Base-by-base conservation (phyloP, 805 yeast species). In the Yarrowia osloensis region DNA sequence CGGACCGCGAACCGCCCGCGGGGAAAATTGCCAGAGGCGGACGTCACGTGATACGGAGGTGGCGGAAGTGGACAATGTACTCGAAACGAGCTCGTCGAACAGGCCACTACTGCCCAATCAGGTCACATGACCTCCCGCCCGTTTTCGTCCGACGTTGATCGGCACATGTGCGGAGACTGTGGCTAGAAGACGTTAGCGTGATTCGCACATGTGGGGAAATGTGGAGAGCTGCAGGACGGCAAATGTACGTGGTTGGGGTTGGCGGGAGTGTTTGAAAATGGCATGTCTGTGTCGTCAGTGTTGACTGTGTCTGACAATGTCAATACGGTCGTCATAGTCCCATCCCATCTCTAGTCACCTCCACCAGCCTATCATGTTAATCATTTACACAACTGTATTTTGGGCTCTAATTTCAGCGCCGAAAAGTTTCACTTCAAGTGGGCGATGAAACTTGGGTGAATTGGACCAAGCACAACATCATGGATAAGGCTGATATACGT, bases 1-100 rank as follows among this genome's bases (percentile, higher is more conserved):
- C 19, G 31, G 31, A 44, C 54, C 54, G 54, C 54, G 37, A 47
- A 29, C 54, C 54, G 54, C 54, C 54, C 37, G 54, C 54, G 54
- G 11, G 13, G n/a, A 29, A 17, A 47, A 47, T 47, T 47, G 37
- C 54, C 54, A 37, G 28, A 4, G 35, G 3, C 11, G 37, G 11
- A 8, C 12, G 33, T 47, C 37, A 28, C 54, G 54, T 47, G 54
- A 28, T 6, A 8, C n/a, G n/a, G n/a, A n/a, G n/a, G n/a, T n/a
- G n/a, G n/a, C n/a, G n/a, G n/a, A n/a, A n/a, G n/a, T n/a, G n/a
- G n/a, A n/a, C n/a, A n/a, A n/a, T n/a, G n/a, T n/a, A n/a, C n/a
- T n/a, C n/a, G n/a, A n/a, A n/a, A n/a, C n/a, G n/a, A n/a, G n/a
- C n/a, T n/a, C n/a, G n/a, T n/a, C n/a, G n/a, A n/a, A n/a, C n/a